Evolutionary conservation across 1,284 basidiomycete genomes (phyloP).

Genomic region (Puccinia horiana): DNA sequence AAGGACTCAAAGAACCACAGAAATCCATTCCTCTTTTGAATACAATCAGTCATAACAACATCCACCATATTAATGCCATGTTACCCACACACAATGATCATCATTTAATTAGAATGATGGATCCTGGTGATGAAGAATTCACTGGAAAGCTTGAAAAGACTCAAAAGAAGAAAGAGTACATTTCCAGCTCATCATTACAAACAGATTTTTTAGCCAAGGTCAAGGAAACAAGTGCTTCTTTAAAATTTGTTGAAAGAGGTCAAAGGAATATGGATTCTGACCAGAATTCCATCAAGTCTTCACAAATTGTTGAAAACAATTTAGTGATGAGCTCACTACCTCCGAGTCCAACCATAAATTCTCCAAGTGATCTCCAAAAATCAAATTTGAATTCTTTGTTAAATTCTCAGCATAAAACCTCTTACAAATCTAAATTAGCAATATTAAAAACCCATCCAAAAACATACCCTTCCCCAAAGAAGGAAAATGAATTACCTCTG

Average conservation of each 20-base stretch:
- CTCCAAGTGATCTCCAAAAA: background rate
- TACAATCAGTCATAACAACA: background rate
- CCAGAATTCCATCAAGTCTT: no score
- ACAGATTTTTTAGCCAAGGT: background rate
- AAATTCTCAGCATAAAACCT: background rate
- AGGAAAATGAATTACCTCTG: background rate
- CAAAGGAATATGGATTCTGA: background rate
- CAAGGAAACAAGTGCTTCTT: background rate
- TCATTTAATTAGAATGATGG: background rate
- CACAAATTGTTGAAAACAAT: background rate
- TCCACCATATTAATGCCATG: no score
- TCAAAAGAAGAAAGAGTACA: background rate
- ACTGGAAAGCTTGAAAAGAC: background rate
- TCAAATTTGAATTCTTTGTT: background rate
- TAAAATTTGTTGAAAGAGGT: background rate
- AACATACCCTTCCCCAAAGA: background rate
- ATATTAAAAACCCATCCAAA: background rate
- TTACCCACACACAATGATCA: background rate
- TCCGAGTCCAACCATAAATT: background rate
- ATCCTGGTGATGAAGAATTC: background rate
- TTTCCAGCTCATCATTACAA: no score
- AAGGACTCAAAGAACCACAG: background rate
- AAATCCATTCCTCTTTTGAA: background rate
- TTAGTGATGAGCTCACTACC: background rate
- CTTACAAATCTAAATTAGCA: background rate